A percentile compares a stretch with the other conserved stretches of the same genome.
These are phyloP conservation scores for Kodamaea kakaduensis DNA, from an alignment of 805 yeast species.

Conservation along the genomic window DNA sequence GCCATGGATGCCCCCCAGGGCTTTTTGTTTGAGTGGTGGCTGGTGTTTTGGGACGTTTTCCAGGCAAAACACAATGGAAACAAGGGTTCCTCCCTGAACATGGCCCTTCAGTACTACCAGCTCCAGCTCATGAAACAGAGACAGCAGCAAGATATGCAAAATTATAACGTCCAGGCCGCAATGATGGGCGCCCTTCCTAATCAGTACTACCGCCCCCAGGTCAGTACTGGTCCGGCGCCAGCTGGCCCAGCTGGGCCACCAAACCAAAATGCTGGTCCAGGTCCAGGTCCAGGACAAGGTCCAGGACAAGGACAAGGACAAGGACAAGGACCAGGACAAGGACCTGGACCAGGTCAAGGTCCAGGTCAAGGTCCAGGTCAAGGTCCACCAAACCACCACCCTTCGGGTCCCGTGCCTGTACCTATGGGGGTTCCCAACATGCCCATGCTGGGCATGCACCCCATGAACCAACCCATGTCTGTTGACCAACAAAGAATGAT, in stretches of 20 bases:
- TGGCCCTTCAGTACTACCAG: conserved; percentile 71
- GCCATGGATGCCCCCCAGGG: conserved; percentile 84
- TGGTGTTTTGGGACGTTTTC: conserved; percentile 89
- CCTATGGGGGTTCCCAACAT: conserved; percentile 9
- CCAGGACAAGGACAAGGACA: conserved; percentile 7
- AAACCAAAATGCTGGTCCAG: conserved; percentile 21
- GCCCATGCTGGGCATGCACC: neutral
- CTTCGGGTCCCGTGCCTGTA: conserved; percentile 11
- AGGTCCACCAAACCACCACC: conserved; percentile 4
- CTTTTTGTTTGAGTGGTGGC: conserved; percentile 93
- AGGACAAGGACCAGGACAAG: conserved; percentile 4
- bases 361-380: conserved; percentile 13
- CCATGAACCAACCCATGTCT: neutral
- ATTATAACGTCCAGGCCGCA: conserved; percentile 28
- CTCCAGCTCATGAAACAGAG: conserved; percentile 55
- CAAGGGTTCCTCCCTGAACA: conserved; percentile 45
- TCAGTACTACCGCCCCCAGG: no score
- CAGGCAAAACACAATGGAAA: conserved; percentile 57
- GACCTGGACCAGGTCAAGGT: conserved; percentile 19
- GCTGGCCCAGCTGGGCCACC: conserved; percentile 14
- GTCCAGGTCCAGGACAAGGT: conserved; percentile 17
- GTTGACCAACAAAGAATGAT: neutral
- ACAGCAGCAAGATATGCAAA: conserved; percentile 51
- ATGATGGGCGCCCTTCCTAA: conserved; percentile 13
- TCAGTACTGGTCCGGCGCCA: no score